A percentile compares a stretch with the other conserved stretches of the same genome.
phyloP scores from a whole-genome alignment of 2,329 filamentous ascomycete species.

The Fusarium nelsonii region DNA sequence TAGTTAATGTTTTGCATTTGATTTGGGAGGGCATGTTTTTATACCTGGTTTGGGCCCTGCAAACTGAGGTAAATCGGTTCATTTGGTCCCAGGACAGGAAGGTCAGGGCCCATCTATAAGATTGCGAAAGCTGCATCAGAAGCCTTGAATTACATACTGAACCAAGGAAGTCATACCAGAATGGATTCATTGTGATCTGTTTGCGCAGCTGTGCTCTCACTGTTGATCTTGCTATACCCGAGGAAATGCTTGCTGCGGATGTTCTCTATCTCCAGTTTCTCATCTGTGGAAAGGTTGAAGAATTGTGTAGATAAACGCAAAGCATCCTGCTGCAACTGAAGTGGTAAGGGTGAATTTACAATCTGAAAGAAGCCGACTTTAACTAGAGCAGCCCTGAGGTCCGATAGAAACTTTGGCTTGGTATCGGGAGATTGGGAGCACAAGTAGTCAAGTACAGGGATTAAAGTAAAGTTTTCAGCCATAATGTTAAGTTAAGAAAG shows the following conservation, averaged over 20 bases:
- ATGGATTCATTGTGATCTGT: not conserved
- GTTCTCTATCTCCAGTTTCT: constrained; percentile 1
- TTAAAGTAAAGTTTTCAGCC: not conserved
- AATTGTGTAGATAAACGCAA: not conserved
- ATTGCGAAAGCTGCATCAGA: not conserved
- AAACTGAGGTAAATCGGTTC: not conserved
- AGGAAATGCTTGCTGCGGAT: not conserved
- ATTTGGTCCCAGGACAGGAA: not conserved
- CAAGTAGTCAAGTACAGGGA: not conserved
- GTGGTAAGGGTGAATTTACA: not conserved
- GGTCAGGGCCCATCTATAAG: not conserved
- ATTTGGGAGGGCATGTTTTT: not conserved
- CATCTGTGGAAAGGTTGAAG: not conserved
- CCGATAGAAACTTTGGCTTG: not conserved
- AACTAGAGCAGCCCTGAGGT: not conserved
- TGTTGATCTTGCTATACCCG: not conserved
- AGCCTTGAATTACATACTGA: not conserved
- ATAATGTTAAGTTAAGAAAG: not conserved
- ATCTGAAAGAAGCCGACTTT: constrained; percentile 1
- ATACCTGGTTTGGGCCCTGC: constrained; percentile 2
- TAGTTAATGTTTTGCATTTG: not conserved
- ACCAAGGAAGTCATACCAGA: not conserved
- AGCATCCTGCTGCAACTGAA: not conserved
- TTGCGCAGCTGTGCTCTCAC: not conserved
- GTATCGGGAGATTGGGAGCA: not conserved